Evolutionary conservation across 2,329 filamentous ascomycete genomes (phyloP).

Genomic region (Ceratocystis lukuohia): DNA sequence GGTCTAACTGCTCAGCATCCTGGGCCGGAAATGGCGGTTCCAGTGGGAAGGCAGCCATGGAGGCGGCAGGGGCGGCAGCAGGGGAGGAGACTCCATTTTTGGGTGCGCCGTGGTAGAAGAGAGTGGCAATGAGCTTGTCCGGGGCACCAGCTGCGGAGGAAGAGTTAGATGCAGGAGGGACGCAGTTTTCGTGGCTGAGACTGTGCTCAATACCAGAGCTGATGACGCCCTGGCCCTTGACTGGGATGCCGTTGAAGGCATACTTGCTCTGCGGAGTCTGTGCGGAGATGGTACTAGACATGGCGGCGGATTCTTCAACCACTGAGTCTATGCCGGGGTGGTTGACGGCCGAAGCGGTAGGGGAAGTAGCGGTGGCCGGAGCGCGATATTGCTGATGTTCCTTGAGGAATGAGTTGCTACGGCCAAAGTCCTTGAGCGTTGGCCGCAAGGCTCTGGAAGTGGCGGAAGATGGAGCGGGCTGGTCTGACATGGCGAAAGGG

Average conservation of each 20-base stretch:
- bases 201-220: conserved; percentile 50
- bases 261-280: conserved; percentile 25
- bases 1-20: conserved; percentile 45
- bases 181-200: conserved; percentile 51
- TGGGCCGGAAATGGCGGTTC: conserved; percentile 37
- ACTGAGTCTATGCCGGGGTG: conserved; percentile 53
- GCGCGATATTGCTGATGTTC: conserved; percentile 52
- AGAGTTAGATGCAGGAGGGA: conserved; percentile 34
- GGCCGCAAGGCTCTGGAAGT: conserved; percentile 29
- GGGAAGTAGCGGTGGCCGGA: conserved; percentile 38
- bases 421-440: conserved; percentile 39
- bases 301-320: conserved; percentile 40
- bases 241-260: conserved; percentile 47
- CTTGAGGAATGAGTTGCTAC: conserved; percentile 46
- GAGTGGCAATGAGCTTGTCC: conserved; percentile 45
- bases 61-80: conserved; percentile 48
- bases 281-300: conserved; percentile 25
- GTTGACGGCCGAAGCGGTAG: conserved; percentile 40
- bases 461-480: conserved; percentile 6
- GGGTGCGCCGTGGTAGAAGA: conserved; percentile 43
- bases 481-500: conserved; percentile 9
- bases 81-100: conserved; percentile 37
- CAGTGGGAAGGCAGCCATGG: conserved; percentile 45
- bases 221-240: conserved; percentile 44
- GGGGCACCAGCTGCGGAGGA: conserved; percentile 23